A percentile compares a stretch with the other conserved stretches of the same genome.
These are phyloP conservation scores for Silene noctiflora DNA, from an alignment of 179 eudicot species.

Conservation along the genomic window DNA sequence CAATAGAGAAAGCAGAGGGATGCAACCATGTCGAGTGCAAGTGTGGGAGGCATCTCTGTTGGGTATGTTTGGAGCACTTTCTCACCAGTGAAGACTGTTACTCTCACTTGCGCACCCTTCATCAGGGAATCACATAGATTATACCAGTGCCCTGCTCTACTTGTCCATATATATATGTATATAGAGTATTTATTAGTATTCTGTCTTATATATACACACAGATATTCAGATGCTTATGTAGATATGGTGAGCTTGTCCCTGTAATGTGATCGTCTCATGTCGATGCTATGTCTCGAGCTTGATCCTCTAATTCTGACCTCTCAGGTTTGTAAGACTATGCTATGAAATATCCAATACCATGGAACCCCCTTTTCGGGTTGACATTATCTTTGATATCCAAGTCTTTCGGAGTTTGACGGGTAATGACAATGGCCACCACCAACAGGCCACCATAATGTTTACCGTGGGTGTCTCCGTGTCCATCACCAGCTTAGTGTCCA, in stretches of 20 bases:
- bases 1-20: slow-evolving; percentile 85
- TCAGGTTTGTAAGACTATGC: not conserved
- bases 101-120: slow-evolving; percentile 57
- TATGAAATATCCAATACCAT: too few relatives aligned
- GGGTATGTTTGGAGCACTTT: slow-evolving; percentile 73
- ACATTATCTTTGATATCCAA: too few relatives aligned
- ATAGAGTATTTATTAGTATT: not conserved
- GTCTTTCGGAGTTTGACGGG: not conserved
- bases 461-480: too few relatives aligned
- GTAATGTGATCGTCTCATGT: not conserved
- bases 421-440: too few relatives aligned
- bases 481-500: too few relatives aligned
- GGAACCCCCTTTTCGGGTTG: too few relatives aligned
- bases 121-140: slow-evolving; percentile 40
- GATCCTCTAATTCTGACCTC: not conserved
- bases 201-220: not conserved
- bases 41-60: slow-evolving; percentile 83
- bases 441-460: too few relatives aligned
- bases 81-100: slow-evolving; percentile 62
- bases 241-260: slow-evolving; percentile 8
- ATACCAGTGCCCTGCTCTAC: not conserved
- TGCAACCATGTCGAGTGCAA: slow-evolving; percentile 87
- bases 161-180: not conserved
- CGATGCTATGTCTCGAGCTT: not conserved
- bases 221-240: not conserved